Conservation (phyloP, 2,329 filamentous ascomycete species). For the Colletotrichum tropicicola region DNA sequence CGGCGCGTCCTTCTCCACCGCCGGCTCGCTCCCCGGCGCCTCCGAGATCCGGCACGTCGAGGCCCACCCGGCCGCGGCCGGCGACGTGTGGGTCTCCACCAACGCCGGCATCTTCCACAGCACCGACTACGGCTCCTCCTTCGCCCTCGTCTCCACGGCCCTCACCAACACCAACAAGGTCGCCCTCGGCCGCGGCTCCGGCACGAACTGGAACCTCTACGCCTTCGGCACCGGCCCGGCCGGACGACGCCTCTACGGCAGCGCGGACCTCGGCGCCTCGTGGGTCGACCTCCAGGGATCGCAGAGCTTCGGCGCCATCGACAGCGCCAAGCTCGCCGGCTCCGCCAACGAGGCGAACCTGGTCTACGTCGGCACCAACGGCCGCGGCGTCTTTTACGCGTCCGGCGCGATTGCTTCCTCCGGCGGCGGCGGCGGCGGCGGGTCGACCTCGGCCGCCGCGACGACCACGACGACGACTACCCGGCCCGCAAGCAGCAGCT, state of each 20-base stretch:
- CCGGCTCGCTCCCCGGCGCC: conserved; percentile 46
- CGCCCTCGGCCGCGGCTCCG: conserved; percentile 51
- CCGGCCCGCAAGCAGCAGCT: conserved; percentile 1
- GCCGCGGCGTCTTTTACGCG: conserved; percentile 53
- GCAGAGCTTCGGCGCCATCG: conserved; percentile 56
- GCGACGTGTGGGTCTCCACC: conserved; percentile 69
- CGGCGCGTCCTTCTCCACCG: conserved; percentile 54
- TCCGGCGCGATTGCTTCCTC: conserved; percentile 24
- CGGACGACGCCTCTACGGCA: conserved; percentile 56
- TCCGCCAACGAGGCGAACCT: conserved; percentile 54
- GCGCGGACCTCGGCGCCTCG: conserved; percentile 49
- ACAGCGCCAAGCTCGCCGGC: conserved; percentile 49
- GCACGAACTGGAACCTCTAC: conserved; percentile 54
- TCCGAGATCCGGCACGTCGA: conserved; percentile 64
- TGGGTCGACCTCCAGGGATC: conserved; percentile 58
- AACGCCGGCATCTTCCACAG: conserved; percentile 63
- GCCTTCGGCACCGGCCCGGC: conserved; percentile 54
- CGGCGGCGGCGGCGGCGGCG: not conserved
- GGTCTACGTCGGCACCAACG: conserved; percentile 61
- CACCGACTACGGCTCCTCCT: conserved; percentile 58
- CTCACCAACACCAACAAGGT: conserved; percentile 53
- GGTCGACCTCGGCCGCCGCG: conserved; percentile 1
- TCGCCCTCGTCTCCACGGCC: conserved; percentile 47
- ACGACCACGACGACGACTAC: conserved; percentile 6
- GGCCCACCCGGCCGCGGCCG: conserved; percentile 63